A percentile compares a stretch with the other conserved stretches of the same genome.
Evolutionary conservation across 495 filamentous ascomycete genomes (phyloP).

Genomic region (Durotheca rogersii): DNA sequence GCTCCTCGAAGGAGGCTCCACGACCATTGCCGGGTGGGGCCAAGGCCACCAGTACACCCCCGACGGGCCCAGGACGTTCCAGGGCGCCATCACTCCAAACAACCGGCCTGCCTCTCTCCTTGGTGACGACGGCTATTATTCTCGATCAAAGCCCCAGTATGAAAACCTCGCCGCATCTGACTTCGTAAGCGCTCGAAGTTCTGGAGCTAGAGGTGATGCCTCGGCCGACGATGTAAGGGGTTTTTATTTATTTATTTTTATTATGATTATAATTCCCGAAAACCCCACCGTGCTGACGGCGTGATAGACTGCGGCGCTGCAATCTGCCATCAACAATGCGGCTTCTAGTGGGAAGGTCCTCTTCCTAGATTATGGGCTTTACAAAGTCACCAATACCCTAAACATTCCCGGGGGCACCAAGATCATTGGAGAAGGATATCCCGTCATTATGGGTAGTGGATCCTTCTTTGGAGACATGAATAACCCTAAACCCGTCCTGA

Average conservation of each 20-base stretch:
- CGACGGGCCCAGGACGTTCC: conserved; percentile 41
- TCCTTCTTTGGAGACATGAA: conserved; percentile 65
- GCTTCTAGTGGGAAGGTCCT: conserved; percentile 63
- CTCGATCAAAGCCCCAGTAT: conserved; percentile 62
- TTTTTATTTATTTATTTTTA: no score
- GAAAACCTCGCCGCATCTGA: conserved; percentile 47
- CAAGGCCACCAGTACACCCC: conserved; percentile 48
- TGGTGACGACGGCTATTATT: conserved; percentile 47
- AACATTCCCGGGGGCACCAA: conserved; percentile 58
- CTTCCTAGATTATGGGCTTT: conserved; percentile 59
- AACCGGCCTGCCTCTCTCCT: conserved; percentile 42
- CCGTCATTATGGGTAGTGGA: conserved; percentile 81
- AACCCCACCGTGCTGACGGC: conserved; percentile 9
- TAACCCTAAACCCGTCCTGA: conserved; percentile 68
- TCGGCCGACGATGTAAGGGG: conserved; percentile 67
- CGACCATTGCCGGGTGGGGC: conserved; percentile 54
- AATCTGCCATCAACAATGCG: conserved; percentile 55
- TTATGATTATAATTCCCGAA: conserved; percentile 48
- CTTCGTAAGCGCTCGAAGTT: conserved; percentile 62
- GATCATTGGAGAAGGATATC: conserved; percentile 86
- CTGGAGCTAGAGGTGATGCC: conserved; percentile 73
- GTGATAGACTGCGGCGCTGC: conserved; percentile 57
- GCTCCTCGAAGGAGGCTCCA: conserved; percentile 59
- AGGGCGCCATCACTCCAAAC: conserved; percentile 41
- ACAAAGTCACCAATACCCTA: conserved; percentile 66